Conservation (phyloP, 305 asterid genomes). For the Fraxinus platypoda region DNA sequence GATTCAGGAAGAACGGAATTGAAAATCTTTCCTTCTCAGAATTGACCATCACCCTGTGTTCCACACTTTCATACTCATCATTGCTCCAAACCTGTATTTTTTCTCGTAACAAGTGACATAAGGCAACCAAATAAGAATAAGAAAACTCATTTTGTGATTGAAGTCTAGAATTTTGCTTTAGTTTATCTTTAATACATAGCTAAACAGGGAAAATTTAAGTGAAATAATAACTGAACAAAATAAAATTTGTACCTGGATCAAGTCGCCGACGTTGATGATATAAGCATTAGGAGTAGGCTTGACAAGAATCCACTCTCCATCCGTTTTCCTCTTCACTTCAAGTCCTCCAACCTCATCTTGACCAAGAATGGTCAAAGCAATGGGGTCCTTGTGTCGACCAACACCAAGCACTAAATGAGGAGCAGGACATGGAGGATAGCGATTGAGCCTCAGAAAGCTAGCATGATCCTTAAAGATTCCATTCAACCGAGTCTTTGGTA, state of each 20-base stretch:
- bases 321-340: constrained; percentile 58
- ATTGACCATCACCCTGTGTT: constrained; percentile 61
- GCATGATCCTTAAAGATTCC: constrained; percentile 52
- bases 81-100: constrained; percentile 66
- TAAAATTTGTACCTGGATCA: constrained; percentile 42
- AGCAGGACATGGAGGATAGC: constrained; percentile 64
- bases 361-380: constrained; percentile 54
- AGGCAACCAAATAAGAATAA: neutral
- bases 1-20: constrained; percentile 61
- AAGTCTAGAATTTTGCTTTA: neutral
- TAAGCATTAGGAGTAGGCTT: constrained; percentile 58
- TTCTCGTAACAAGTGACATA: neutral
- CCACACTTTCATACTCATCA: constrained; percentile 64
- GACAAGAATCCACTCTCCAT: constrained; percentile 65
- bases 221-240: neutral
- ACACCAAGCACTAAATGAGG: constrained; percentile 71
- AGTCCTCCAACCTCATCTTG: constrained; percentile 72
- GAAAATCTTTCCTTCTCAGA: constrained; percentile 50
- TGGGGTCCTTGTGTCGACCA: constrained; percentile 66
- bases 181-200: neutral
- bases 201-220: neutral
- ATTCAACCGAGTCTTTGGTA: constrained; percentile 40
- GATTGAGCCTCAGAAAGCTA: constrained; percentile 53
- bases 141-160: neutral
- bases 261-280: constrained; percentile 64